These are phyloP conservation scores for Cercospora zeina DNA, from an alignment of 2,329 filamentous ascomycete genomes.

Conservation along the genomic window DNA sequence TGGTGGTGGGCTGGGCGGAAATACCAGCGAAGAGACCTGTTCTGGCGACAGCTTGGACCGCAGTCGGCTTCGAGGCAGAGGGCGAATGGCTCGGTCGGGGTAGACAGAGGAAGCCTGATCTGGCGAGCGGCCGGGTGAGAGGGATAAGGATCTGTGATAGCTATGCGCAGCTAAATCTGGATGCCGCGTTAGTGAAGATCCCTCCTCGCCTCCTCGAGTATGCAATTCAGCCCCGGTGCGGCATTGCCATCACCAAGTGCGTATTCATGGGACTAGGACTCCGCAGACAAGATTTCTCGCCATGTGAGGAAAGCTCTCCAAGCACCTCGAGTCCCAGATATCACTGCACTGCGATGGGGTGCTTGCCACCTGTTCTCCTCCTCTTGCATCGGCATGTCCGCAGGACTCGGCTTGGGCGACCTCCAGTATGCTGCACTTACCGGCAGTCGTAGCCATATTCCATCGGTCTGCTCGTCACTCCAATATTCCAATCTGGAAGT, in stretches of 20 bases:
- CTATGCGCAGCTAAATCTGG: conserved; percentile 31
- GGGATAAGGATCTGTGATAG: conserved; percentile 33
- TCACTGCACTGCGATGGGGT: neutral
- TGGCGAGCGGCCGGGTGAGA: conserved; percentile 37
- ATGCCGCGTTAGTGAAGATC: conserved; percentile 20
- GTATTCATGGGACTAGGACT: neutral
- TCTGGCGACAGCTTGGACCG: conserved; percentile 85
- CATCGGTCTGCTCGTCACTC: conserved; percentile 17
- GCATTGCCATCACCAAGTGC: neutral
- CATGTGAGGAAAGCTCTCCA: neutral
- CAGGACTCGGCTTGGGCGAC: neutral
- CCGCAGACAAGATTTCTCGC: neutral
- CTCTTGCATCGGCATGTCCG: conserved; percentile 1
- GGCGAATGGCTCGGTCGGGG: conserved; percentile 88
- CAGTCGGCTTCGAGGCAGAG: conserved; percentile 83
- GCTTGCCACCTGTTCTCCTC: conserved; percentile 14
- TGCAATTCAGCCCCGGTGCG: neutral
- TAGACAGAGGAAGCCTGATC: conserved; percentile 80
- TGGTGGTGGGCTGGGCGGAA: conserved; percentile 72
- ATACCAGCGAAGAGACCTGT: conserved; percentile 77
- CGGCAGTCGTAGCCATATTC: conserved; percentile 32
- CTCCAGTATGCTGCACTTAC: conserved; percentile 18
- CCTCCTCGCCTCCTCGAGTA: neutral
- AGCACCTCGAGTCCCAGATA: conserved; percentile 1
- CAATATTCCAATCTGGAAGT: neutral